These are phyloP conservation scores for Podaxis sp. DNA, from an alignment of 768 basidiomycete genomes.

Conservation along the genomic window DNA sequence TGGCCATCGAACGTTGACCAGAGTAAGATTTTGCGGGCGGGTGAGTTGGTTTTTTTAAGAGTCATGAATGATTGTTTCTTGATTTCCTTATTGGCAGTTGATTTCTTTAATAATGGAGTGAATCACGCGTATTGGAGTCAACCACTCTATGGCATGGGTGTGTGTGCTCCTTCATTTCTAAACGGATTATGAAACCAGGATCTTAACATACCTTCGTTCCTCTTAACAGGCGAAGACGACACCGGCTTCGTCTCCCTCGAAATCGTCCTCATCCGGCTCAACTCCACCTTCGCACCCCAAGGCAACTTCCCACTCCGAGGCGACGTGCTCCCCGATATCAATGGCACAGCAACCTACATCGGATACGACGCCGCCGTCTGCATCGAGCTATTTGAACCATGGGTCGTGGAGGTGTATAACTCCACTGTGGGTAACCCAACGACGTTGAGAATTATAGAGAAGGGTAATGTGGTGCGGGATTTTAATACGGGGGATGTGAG, in stretches of 20 bases:
- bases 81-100: constrained; percentile 15
- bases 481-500: constrained; percentile 10
- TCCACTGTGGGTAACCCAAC: constrained; percentile 26
- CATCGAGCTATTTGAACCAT: constrained; percentile 36
- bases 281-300: constrained; percentile 27
- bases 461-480: constrained; percentile 23
- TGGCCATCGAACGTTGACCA: constrained; percentile 21
- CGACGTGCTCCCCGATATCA: constrained; percentile 17
- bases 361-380: constrained; percentile 38
- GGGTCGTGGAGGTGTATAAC: constrained; percentile 34
- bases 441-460: constrained; percentile 26
- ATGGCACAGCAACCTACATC: constrained; percentile 26
- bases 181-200: not conserved
- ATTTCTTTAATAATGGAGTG: constrained; percentile 31
- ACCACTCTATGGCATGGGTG: constrained; percentile 22
- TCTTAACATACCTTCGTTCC: not conserved
- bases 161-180: not conserved
- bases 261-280: constrained; percentile 30
- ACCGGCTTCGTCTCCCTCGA: constrained; percentile 31
- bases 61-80: not conserved
- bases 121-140: constrained; percentile 24
- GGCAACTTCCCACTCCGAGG: constrained; percentile 24
- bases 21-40: constrained; percentile 20
- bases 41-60: not conserved
- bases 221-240: constrained; percentile 21